phyloP scores from a whole-genome alignment of 1,139 yeast genomes.

The Geotrichum restrictum region DNA sequence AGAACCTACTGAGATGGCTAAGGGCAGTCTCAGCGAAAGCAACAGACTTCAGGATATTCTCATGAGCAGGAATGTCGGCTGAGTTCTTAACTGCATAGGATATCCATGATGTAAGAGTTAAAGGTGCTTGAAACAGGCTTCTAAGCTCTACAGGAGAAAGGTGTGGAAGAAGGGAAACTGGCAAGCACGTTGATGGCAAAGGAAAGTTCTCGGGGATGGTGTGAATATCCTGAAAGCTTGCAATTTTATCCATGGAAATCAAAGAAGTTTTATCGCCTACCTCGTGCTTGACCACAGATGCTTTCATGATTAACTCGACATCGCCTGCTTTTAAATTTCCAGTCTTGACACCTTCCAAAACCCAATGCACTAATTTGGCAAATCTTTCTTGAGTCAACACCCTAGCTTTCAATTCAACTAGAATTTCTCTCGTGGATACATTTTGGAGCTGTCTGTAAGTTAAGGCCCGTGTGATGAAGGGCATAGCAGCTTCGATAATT shows the following conservation, averaged over 20 bases:
- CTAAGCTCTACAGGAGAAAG: constrained; percentile 23
- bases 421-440: constrained; percentile 31
- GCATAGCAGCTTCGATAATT: constrained; percentile 27
- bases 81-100: constrained; percentile 24
- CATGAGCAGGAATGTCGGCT: constrained; percentile 22
- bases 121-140: constrained; percentile 32
- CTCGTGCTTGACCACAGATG: constrained; percentile 24
- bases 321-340: constrained; percentile 18
- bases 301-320: constrained; percentile 16
- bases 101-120: constrained; percentile 34
- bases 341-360: constrained; percentile 18
- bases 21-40: constrained; percentile 33
- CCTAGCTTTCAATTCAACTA: constrained; percentile 31
- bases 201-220: constrained; percentile 33
- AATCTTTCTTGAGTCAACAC: constrained; percentile 27
- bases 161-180: constrained; percentile 6
- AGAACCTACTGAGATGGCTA: constrained; percentile 29
- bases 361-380: constrained; percentile 27
- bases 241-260: constrained; percentile 27
- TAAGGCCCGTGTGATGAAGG: constrained; percentile 32
- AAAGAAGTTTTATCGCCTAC: constrained; percentile 4
- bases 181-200: constrained; percentile 33
- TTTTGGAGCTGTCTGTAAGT: constrained; percentile 28
- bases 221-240: constrained; percentile 29
- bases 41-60: constrained; percentile 27